A percentile compares a stretch with the other conserved stretches of the same genome.
Conservation (phyloP, 495 filamentous ascomycete genomes). For the Annulohypoxylon maeteangense region DNA sequence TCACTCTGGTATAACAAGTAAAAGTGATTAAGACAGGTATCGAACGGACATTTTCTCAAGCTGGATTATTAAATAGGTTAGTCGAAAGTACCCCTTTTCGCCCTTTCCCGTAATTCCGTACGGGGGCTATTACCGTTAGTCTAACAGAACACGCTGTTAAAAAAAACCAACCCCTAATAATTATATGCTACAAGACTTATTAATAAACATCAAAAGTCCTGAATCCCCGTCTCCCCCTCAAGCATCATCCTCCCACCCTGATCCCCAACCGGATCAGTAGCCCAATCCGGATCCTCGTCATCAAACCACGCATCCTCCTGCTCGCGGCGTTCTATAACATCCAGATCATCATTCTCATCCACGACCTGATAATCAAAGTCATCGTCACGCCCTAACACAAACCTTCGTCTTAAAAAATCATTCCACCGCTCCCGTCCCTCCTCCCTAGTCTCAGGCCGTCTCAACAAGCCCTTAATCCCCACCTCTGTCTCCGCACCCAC, state of each 20-base stretch:
- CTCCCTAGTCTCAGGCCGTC: slow-evolving; percentile 63
- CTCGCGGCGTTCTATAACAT: slow-evolving; percentile 70
- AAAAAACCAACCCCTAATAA: no score
- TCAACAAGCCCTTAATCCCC: slow-evolving; percentile 62
- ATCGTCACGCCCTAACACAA: slow-evolving; percentile 73
- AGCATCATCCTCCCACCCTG: slow-evolving; percentile 60
- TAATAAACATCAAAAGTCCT: slow-evolving; percentile 73
- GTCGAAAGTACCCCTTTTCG: no score
- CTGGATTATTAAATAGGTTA: no score
- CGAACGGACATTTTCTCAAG: no score
- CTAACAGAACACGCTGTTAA: no score
- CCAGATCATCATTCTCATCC: slow-evolving; percentile 75
- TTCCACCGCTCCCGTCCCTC: slow-evolving; percentile 74
- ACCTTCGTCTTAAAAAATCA: slow-evolving; percentile 74
- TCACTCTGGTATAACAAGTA: background rate
- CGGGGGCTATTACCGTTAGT: no score
- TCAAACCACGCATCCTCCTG: slow-evolving; percentile 77
- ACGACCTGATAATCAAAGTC: slow-evolving; percentile 80
- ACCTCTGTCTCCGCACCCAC: no score
- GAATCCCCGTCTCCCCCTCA: slow-evolving; percentile 79
- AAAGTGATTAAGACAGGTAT: background rate
- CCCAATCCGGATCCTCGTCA: slow-evolving; percentile 75
- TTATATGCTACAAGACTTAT: background rate
- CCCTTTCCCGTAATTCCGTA: no score
- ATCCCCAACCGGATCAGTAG: slow-evolving; percentile 66